A percentile compares a stretch with the other conserved stretches of the same genome.
Evolutionary conservation across 2,329 filamentous ascomycete genomes (phyloP).

Genomic region (Epichloe amarillans): DNA sequence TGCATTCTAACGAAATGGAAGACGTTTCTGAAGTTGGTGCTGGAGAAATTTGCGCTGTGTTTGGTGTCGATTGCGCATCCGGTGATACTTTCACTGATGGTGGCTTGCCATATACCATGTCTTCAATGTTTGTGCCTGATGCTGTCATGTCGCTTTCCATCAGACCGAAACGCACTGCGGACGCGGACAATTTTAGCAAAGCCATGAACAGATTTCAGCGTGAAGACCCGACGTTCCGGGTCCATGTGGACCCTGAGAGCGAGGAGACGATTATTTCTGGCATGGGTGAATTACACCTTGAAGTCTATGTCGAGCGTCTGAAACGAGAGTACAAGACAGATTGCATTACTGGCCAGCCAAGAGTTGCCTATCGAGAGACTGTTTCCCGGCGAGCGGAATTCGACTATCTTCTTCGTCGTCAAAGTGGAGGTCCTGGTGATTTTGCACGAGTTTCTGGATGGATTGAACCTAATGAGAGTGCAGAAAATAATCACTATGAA

Average conservation of each 20-base stretch:
- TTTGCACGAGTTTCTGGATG: conserved; percentile 85
- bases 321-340: conserved; percentile 94
- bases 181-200: conserved; percentile 90
- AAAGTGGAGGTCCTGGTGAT: conserved; percentile 89
- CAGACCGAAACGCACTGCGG: conserved; percentile 85
- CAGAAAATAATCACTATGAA: conserved; percentile 71
- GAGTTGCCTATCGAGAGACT: conserved; percentile 94
- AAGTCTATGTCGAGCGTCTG: conserved; percentile 96
- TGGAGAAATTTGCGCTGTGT: conserved; percentile 96
- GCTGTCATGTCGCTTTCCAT: conserved; percentile 97
- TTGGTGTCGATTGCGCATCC: conserved; percentile 93
- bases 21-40: conserved; percentile 86
- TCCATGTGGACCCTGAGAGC: conserved; percentile 81
- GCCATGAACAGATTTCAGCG: conserved; percentile 98
- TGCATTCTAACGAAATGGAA: conserved; percentile 99
- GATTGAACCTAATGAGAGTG: conserved; percentile 69
- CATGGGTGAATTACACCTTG: conserved; percentile 94
- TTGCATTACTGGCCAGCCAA: conserved; percentile 87
- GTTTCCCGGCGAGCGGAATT: conserved; percentile 69
- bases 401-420: conserved; percentile 89
- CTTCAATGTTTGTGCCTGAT: conserved; percentile 95
- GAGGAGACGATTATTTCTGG: conserved; percentile 96
- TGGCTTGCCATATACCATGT: conserved; percentile 84
- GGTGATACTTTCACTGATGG: conserved; percentile 98
- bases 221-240: conserved; percentile 94